These are phyloP conservation scores for Phytophthora europaea DNA, from an alignment of 352 stramenopile genomes.

Conservation along the genomic window DNA sequence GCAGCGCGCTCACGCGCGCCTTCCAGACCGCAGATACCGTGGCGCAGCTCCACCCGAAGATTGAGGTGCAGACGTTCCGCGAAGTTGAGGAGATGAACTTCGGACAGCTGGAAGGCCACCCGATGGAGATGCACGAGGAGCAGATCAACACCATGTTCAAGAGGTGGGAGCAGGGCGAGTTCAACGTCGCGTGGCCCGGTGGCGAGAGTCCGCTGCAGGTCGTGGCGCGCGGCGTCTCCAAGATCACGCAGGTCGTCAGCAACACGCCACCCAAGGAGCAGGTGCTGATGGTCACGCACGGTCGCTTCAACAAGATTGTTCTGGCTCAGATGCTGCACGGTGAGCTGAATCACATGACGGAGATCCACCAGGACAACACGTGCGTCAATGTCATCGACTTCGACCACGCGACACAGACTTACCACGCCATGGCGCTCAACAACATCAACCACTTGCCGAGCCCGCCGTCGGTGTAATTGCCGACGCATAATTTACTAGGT, in stretches of 20 bases:
- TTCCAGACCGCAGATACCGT: constrained; percentile 65
- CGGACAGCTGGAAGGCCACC: constrained; percentile 74
- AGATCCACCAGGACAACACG: constrained; percentile 85
- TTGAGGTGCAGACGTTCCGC: constrained; percentile 64
- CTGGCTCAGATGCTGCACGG: constrained; percentile 76
- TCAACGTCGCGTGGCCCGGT: constrained; percentile 58
- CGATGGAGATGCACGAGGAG: constrained; percentile 57
- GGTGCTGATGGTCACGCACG: constrained; percentile 83
- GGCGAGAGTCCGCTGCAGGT: constrained; percentile 81
- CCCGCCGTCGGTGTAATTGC: constrained; percentile 40
- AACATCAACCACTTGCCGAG: constrained; percentile 66
- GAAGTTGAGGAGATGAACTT: constrained; percentile 91
- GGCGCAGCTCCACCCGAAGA: constrained; percentile 59
- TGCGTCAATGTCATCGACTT: constrained; percentile 90
- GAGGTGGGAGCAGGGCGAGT: constrained; percentile 70
- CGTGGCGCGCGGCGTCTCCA: constrained; percentile 63
- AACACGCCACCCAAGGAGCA: constrained; percentile 54
- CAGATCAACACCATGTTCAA: constrained; percentile 72
- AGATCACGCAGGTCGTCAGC: constrained; percentile 71
- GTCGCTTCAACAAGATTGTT: constrained; percentile 89
- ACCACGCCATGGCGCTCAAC: constrained; percentile 75
- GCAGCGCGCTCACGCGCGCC: constrained; percentile 64
- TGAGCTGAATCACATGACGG: constrained; percentile 66
- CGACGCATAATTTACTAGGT: constrained; percentile 10
- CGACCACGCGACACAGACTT: constrained; percentile 64